Evolutionary conservation across 139 green algal genomes (phyloP), one percentile per base, ranked within the genome.

Genomic region (Trebouxia sp.): DNA sequence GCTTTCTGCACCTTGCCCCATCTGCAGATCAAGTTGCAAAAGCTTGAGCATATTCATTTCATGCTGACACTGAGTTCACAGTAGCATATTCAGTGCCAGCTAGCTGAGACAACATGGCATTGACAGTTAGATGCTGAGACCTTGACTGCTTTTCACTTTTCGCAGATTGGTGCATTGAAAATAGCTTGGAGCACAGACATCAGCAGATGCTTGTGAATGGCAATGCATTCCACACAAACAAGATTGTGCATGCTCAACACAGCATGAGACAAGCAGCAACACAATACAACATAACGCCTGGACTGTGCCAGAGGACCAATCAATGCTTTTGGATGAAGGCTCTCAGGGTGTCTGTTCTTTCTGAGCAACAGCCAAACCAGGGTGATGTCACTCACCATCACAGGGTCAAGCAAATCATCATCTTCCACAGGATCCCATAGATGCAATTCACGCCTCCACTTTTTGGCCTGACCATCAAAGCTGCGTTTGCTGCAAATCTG

Each of bases 361-460:
- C 50, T 22, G 22, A 17, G 26, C 26, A 28, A 17, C 50, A 58
- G 50, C 22, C 4, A 2, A 22, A 28, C 4, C 4, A 58, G 50
- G 20, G 20, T 2, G 26, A 3, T 6, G 4, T 17, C 50, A 58
- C 50, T 58, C 50, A 77, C 69, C 69, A 77, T 35, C 6, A 77
- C 69, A 56, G 69, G 69, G 24, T 77, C 69, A 53, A 56, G 10
- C 10, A 53, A 24, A 14, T 47, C 50, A 7, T 55, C 76, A 15
- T 51, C 75, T n/a, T 51, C 76, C 35, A 75, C 70, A 17, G 69
- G 79, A 65, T 91, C 87, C 85, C 85, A 91, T 6, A 43, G 43
- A 81, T 91, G 87, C 62, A 91, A 80, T 78, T 80, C 81, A 22
- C 87, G 80, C 50, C 85, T 69, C 87, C 87, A 91, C 79, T 88